Evolutionary conservation across 164 flowering plant species (phyloP).

Genomic region (Stephania yunnanensis): DNA sequence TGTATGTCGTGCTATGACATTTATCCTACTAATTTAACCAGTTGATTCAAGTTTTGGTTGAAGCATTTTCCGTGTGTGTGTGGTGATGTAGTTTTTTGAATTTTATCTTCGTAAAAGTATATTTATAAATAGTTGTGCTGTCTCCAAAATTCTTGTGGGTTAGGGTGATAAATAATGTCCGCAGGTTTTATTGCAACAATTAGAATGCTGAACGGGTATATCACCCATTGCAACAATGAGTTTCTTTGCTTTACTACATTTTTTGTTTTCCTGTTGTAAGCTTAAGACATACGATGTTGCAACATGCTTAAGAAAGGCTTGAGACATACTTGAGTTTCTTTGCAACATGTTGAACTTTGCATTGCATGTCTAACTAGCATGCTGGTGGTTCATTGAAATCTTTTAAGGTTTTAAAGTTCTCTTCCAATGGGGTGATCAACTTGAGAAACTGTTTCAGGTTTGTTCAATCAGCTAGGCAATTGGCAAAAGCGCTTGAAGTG

Average conservation of each 20-base stretch:
- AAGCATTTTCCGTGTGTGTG: neutral
- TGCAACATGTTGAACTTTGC: no score
- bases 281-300: neutral
- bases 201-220: no score
- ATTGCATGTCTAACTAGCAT: no score
- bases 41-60: neutral
- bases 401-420: neutral
- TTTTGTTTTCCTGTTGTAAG: neutral
- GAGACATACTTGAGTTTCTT: no score
- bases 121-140: no score
- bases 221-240: no score
- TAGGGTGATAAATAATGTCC: no score
- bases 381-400: neutral
- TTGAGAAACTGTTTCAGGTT: conserved; percentile 37
- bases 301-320: neutral
- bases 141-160: no score
- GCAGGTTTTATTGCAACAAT: no score
- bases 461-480: conserved; percentile 36
- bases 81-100: no score
- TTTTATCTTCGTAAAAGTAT: no score
- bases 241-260: neutral
- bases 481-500: conserved; percentile 94
- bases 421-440: neutral
- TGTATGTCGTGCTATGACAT: conserved; percentile 37
- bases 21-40: neutral